Base-by-base conservation (phyloP, 768 basidiomycete species). In the Lyophyllum semitale region DNA sequence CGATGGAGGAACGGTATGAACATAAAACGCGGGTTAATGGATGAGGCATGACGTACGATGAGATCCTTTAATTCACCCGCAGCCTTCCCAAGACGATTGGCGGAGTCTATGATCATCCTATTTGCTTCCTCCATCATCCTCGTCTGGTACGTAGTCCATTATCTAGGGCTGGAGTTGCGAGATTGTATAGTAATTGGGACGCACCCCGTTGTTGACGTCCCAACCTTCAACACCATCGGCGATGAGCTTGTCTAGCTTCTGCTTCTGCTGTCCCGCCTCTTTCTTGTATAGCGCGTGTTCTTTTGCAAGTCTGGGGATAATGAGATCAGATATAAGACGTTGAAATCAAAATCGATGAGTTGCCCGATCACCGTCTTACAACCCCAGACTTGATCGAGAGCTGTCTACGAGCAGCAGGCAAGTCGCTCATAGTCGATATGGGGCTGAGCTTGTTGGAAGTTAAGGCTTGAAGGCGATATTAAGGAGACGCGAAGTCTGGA, bases 71-170 rank as follows among this genome's bases (percentile, higher is more conserved):
- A 77, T 52, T 89, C 89, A 53, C 74, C 84, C 27, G 77, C 76
- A 29, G 84, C 85, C 63, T 77, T 81, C 44, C 77, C 82, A n/a
- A 92, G 73, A 44, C 88, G 80, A 51, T 68, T 77, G 52, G 75
- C 72, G 20, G 86, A 80, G 66, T 93, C 90, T 48, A 72, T 71
- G 55, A 93, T 81, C 92, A 95, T 92, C 77, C 84, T 91, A 58
- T 83, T 73, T 40, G 87, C 86, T 75, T 95, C 93, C 53, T 89
- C 85, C 46, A 86, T 71, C 74, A 93, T 75, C 64, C 79, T 82
- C 51, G 69, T 77, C 91, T 93, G 64, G 17, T 38, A 38, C 49
- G 53, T 41, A 55, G 48, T 62, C 52, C 58, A 60, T 58, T 57
- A 57, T 59, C 42, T 47, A 48, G 44, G 22, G 5, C 20, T 37